phyloP scores from a whole-genome alignment of 2,329 filamentous ascomycete genomes.

The Gnomoniopsis smithogilvyi region DNA sequence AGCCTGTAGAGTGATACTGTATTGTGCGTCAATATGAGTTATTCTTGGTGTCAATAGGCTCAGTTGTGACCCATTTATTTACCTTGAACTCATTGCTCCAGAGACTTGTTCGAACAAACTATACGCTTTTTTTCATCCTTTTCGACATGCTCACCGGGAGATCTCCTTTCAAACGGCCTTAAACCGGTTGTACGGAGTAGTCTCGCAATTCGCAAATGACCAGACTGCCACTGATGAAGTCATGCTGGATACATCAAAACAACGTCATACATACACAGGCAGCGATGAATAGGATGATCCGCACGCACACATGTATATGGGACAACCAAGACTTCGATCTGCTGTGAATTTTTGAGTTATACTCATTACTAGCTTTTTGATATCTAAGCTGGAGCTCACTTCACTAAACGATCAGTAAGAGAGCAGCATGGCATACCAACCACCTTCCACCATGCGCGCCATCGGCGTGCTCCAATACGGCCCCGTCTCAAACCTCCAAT shows the following conservation, averaged over 20 bases:
- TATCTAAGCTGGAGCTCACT: too few relatives aligned
- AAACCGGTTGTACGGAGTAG: too few relatives aligned
- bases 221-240: background rate
- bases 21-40: too few relatives aligned
- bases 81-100: too few relatives aligned
- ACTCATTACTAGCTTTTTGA: too few relatives aligned
- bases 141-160: background rate
- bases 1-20: too few relatives aligned
- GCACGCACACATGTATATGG: background rate
- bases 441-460: constrained; percentile 19
- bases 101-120: background rate
- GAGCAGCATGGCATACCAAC: background rate
- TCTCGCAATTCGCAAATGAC: background rate
- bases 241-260: background rate
- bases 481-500: constrained; percentile 21
- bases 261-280: background rate
- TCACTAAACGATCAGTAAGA: background rate
- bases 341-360: background rate
- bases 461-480: constrained; percentile 24
- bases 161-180: background rate
- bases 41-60: too few relatives aligned
- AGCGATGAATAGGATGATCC: background rate
- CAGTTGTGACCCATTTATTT: too few relatives aligned
- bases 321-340: background rate
- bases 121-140: background rate